Evolutionary conservation across 2,329 filamentous ascomycete genomes (phyloP), one percentile per base, ranked within the genome.

Genomic region (Alternaria consortialis): DNA sequence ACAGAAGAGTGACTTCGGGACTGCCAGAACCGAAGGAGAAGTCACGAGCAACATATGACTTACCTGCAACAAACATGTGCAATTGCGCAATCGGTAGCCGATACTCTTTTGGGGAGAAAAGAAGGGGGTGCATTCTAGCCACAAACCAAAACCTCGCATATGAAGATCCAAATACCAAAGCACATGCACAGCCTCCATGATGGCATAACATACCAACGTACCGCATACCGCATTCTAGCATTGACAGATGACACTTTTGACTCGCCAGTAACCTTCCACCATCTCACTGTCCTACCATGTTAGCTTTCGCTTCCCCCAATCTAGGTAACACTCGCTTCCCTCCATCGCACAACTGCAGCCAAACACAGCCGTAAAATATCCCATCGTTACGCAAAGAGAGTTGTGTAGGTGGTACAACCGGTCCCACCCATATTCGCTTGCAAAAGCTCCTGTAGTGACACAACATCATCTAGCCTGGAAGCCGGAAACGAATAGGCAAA

Each of bases 231-330:
- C 15, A 50, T 50, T 50, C 46, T 13, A 37, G n/a, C 31, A 37
- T 36, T 50, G 36, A 52, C 36, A 52, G 50, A 39, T 31, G 50
- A 52, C 50, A 40, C 36, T 39, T 52, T 52, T 25, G 46, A 50
- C 31, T 50, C 46, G 20, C 46, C 46, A 50, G 46, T 50, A 37
- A 50, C 32, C 32, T 50, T 50, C 11, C 46, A 50, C 32, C 5
- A 23, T 36, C 25, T 7, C 20, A n/a, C 46, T 11, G 46, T 50
- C 32, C 32, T 7, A 50, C 32, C 46, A 23, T 48, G 17, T 15
- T 48, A 34, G 17, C 46, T 34, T 36, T 48, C 46, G 31, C 46
- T 36, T 48, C 29, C 17, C 20, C 31, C 46, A 36, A 50, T 17
- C 20, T 36, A 23, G 7, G 46, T 36, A 23, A 50, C 31, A 50